These are phyloP conservation scores for Colletotrichum sp. DNA, from an alignment of 2,329 filamentous ascomycete species.

Conservation along the genomic window DNA sequence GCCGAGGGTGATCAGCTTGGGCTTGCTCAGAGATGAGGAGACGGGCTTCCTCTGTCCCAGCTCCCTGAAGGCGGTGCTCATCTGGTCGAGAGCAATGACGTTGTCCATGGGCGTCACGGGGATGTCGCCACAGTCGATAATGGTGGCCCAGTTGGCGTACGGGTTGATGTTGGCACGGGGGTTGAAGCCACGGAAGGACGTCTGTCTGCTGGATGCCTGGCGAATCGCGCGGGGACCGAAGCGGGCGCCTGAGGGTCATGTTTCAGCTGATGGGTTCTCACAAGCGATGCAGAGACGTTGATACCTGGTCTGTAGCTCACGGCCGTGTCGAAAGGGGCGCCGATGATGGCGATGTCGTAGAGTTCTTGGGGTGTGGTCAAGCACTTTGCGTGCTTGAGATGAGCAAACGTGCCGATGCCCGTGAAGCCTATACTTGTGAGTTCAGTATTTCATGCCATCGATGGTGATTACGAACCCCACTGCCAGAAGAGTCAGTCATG, in stretches of 20 bases:
- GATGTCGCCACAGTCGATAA: slow-evolving; percentile 91
- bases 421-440: slow-evolving; percentile 63
- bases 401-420: slow-evolving; percentile 78
- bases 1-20: slow-evolving; percentile 71
- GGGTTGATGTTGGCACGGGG: slow-evolving; percentile 83
- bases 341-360: slow-evolving; percentile 76
- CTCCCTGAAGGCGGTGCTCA: slow-evolving; percentile 80
- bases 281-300: background rate
- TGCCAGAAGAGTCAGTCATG: background rate
- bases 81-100: slow-evolving; percentile 78
- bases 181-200: slow-evolving; percentile 79
- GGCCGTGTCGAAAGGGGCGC: slow-evolving; percentile 77
- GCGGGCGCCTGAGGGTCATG: slow-evolving; percentile 59
- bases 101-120: slow-evolving; percentile 90
- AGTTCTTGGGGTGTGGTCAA: slow-evolving; percentile 66
- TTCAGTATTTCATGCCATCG: slow-evolving; percentile 22
- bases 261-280: background rate
- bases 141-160: slow-evolving; percentile 77
- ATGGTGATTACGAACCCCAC: slow-evolving; percentile 18
- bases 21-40: slow-evolving; percentile 38
- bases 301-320: slow-evolving; percentile 70
- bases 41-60: slow-evolving; percentile 53
- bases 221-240: slow-evolving; percentile 91
- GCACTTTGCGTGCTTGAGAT: slow-evolving; percentile 72
- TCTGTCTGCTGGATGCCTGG: slow-evolving; percentile 81